phyloP scores from a whole-genome alignment of 2,329 filamentous ascomycete species.

The Seiridium cupressi region DNA sequence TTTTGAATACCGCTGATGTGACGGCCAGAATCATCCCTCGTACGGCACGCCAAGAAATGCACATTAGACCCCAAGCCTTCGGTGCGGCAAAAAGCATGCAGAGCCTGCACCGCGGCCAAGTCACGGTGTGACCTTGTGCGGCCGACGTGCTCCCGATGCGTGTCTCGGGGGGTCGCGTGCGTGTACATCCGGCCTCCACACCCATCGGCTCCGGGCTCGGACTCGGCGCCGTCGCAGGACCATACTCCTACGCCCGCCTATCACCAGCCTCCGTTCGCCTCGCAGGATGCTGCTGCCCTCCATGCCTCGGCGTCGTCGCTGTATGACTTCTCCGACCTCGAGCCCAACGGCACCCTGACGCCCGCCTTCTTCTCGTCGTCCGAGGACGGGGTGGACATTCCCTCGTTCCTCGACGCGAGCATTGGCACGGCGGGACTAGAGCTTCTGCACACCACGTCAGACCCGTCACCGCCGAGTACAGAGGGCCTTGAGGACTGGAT shows the following conservation, averaged over 20 bases:
- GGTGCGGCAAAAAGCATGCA: constrained; percentile 24
- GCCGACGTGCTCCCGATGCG: constrained; percentile 22
- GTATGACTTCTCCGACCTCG: neutral
- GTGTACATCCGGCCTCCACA: constrained; percentile 13
- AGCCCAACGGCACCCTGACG: neutral
- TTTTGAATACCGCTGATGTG: neutral
- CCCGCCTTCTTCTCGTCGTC: constrained; percentile 6
- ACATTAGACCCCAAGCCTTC: constrained; percentile 17
- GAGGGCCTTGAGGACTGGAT: neutral
- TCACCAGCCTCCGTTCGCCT: neutral
- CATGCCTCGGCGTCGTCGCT: neutral
- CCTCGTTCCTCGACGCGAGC: neutral
- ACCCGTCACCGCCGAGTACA: constrained; percentile 4
- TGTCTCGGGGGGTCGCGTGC: constrained; percentile 15
- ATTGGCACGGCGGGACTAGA: neutral
- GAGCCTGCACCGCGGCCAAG: constrained; percentile 23
- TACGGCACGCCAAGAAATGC: constrained; percentile 20
- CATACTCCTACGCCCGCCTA: neutral
- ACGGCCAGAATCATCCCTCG: constrained; percentile 18
- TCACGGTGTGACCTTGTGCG: constrained; percentile 23
- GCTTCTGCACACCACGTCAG: neutral
- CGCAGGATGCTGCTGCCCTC: neutral
- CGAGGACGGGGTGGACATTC: constrained; percentile 2
- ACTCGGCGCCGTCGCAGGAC: neutral
- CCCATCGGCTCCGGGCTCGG: neutral